Percentiles rank a stretch among this genome's conserved stretches.
Conservation (phyloP, 2,329 filamentous ascomycete genomes). For the Aspergillus sergii region DNA sequence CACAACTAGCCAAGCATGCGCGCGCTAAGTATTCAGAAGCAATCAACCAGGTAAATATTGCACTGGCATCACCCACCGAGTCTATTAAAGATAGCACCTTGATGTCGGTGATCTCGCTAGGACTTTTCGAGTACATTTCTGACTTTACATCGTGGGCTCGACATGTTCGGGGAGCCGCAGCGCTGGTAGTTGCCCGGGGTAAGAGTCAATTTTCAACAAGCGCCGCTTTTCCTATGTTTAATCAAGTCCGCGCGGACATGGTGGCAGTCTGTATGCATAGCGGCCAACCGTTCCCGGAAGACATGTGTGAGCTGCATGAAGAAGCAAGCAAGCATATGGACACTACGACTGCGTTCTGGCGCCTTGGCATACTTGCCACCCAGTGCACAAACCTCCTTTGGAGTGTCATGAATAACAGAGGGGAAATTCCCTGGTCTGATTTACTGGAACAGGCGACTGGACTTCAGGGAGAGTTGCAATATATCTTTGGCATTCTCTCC, state of each 20-base stretch:
- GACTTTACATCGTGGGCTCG: constrained; percentile 24
- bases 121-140: constrained; percentile 30
- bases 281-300: constrained; percentile 18
- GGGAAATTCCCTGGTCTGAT: constrained; percentile 5
- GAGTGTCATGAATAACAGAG: constrained; percentile 7
- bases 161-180: constrained; percentile 29
- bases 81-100: constrained; percentile 28
- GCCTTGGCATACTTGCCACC: constrained; percentile 19
- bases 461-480: constrained; percentile 14
- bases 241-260: constrained; percentile 29
- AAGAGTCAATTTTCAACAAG: constrained; percentile 24
- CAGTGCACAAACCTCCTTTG: constrained; percentile 18
- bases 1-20: constrained; percentile 22
- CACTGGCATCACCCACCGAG: constrained; percentile 25
- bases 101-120: constrained; percentile 32
- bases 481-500: neutral
- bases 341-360: constrained; percentile 18
- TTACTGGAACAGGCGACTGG: constrained; percentile 17
- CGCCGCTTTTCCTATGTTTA: constrained; percentile 25
- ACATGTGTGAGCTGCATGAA: constrained; percentile 22
- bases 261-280: constrained; percentile 20
- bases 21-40: constrained; percentile 29
- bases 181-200: constrained; percentile 26
- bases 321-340: constrained; percentile 21
- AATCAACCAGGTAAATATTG: constrained; percentile 24